Evolutionary conservation across 441 rosid species (phyloP), one percentile per base, ranked within the genome.

Genomic region (Arabidopsis lyrata): DNA sequence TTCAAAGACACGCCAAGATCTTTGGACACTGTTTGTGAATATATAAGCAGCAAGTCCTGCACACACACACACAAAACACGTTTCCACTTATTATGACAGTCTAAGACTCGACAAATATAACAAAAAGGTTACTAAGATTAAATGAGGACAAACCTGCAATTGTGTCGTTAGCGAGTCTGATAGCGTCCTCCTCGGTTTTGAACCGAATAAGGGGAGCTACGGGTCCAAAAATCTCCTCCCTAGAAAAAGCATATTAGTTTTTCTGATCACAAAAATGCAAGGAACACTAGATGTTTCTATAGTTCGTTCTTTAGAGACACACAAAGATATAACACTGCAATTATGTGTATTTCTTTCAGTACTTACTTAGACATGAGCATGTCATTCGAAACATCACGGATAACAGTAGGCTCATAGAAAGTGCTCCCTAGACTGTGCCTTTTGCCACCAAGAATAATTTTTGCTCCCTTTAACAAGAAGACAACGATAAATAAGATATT

Each of bases 191-290:
- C 85, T 95, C 98, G 3, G 95, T 95, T 82, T 82, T 88, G 81
- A 95, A 95, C 36, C 82, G 82, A 82, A 88, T 59, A 41, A 95
- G 84, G 22, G 98, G 97, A 48, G 97, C 98, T 73, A 95, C 97
- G 16, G 99, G 99, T 82, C 98, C 99, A 56, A 93, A 95, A 48
- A 91, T 88, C 84, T 95, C 99, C 86, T 93, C 94, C 75, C 97
- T 95, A 83, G 73, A 36, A 36, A 70, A 75, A 61, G 59, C 34
- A 78, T 48, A 66, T 31, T 6, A 74, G 61, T 66, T 66, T 3
- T 8, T 48, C 6, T 27, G 32, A 58, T 66, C 34, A 55, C 48
- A 22, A 32, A 32, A 35, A 61, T 54, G 39, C 56, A 5, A 61
- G 47, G 39, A 49, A 50, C 52, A 63, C 53, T 76, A 45, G 35